phyloP scores from a whole-genome alignment of 345 rosid species.

The Lepidium sativum region DNA sequence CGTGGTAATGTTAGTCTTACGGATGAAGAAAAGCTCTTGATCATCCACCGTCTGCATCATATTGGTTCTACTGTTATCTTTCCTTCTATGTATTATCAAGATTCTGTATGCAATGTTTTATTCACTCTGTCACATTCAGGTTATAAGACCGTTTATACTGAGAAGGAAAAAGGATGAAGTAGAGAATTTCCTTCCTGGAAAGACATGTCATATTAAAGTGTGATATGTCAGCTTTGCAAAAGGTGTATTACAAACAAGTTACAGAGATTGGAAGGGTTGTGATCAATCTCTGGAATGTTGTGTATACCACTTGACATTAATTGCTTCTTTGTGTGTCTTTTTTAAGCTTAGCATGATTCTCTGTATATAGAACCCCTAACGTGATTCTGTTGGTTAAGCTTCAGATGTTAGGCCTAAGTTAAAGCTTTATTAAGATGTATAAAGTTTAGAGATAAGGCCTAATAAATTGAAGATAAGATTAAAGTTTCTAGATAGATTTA shows the following conservation, averaged over 20 bases:
- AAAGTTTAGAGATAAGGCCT: too few relatives aligned
- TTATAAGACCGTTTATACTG: conserved; percentile 95
- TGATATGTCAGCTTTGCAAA: conserved; percentile 98
- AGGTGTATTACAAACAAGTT: conserved; percentile 92
- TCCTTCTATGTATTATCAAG: not conserved
- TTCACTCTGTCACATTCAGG: conserved; percentile 39
- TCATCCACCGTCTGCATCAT: conserved; percentile 94
- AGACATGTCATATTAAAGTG: conserved; percentile 95
- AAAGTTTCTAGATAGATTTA: too few relatives aligned
- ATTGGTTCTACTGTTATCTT: conserved; percentile 38
- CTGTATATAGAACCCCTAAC: too few relatives aligned
- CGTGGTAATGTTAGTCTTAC: conserved; percentile 79
- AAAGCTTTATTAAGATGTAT: too few relatives aligned
- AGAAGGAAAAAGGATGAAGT: conserved; percentile 98
- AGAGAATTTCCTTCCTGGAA: conserved; percentile 93
- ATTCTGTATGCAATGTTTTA: conserved; percentile 1
- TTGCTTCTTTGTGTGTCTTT: too few relatives aligned
- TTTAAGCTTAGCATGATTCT: too few relatives aligned
- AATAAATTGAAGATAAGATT: too few relatives aligned
- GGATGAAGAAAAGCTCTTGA: conserved; percentile 88
- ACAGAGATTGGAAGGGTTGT: conserved; percentile 92
- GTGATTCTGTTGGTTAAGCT: too few relatives aligned
- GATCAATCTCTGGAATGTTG: too few relatives aligned
- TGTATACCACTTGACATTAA: too few relatives aligned
- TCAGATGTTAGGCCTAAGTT: too few relatives aligned